Conservation (phyloP, 805 yeast species). For the Lachancea waltii region DNA sequence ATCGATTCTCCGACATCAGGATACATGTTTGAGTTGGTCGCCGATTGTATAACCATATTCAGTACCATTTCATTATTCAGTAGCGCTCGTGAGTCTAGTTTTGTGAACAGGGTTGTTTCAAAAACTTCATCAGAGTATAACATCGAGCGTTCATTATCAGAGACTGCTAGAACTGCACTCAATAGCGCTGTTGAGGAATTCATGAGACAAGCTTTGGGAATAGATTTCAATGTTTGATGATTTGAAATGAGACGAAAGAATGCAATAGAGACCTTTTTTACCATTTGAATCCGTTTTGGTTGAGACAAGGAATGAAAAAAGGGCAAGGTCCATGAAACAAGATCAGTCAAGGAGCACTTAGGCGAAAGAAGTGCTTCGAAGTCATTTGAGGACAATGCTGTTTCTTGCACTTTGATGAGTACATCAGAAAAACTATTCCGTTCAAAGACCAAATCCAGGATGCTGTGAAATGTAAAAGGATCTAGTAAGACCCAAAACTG, state of each 20-base stretch:
- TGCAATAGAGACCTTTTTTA: constrained; percentile 44
- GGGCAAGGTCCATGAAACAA: constrained; percentile 50
- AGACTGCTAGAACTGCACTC: constrained; percentile 27
- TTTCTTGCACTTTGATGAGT: constrained; percentile 29
- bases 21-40: constrained; percentile 29
- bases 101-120: constrained; percentile 36
- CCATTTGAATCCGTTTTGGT: constrained; percentile 47
- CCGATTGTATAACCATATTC: constrained; percentile 29
- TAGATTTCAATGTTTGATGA: constrained; percentile 18
- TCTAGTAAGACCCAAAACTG: constrained; percentile 51
- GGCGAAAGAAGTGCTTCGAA: constrained; percentile 22
- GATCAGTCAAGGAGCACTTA: constrained; percentile 36
- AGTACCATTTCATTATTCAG: constrained; percentile 34
- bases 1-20: constrained; percentile 28
- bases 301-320: constrained; percentile 40
- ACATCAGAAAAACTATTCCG: constrained; percentile 42
- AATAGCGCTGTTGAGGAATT: constrained; percentile 34
- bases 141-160: constrained; percentile 23
- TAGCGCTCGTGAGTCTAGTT: constrained; percentile 45
- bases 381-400: constrained; percentile 26
- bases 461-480: constrained; percentile 49
- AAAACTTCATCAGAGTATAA: constrained; percentile 28
- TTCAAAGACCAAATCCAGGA: constrained; percentile 53
- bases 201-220: constrained; percentile 31
- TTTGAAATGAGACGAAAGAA: constrained; percentile 38